Base-by-base conservation (phyloP, 257 asterid genomes). In the Gentiana macrophylla region DNA sequence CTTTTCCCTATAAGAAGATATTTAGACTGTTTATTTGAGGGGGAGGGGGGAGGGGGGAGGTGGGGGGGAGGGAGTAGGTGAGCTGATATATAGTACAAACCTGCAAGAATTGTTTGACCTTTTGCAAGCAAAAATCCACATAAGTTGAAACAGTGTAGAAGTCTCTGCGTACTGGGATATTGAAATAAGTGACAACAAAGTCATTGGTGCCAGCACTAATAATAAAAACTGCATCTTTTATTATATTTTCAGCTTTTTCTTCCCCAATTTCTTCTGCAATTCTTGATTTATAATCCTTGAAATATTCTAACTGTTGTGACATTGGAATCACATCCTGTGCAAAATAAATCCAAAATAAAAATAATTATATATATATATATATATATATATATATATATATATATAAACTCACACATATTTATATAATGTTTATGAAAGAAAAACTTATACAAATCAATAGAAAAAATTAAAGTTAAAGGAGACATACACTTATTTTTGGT, bases 161-260 rank as follows among this genome's bases (percentile, higher is more conserved):
- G 48, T 5, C 61, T 2, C 89, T 70, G 44, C 89, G 85, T 53
- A 89, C 53, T 1, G 97, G 95, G 0, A 79, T 0, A 0, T 77
- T 41, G 59, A 83, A 81, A 56, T 85, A 89, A 61, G 83, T 81
- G 10, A 79, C 60, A 5, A 85, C 79, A 55, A 81, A 83, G 64
- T 85, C 97, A 60, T 86, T 89, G 12, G 97, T 89, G 13, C 94
- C 95, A 1, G 95, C 97, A 50, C 97, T 83, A 3, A 86, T 67
- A 0, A 85, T 0, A 67, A 70, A 74, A n/a, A 83, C 7, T 0
- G 95, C 80, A 12, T 79, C 79, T 7, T 50, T 63, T 33, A 85
- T 62, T 53, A 74, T 5, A 8, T 70, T 64, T 52, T 69, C 62
- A 1, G 78, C 72, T 64, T 67, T 72, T 8, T 76, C 80, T 73